Conservation (phyloP, 345 rosid species). For the Pistacia atlantica region DNA sequence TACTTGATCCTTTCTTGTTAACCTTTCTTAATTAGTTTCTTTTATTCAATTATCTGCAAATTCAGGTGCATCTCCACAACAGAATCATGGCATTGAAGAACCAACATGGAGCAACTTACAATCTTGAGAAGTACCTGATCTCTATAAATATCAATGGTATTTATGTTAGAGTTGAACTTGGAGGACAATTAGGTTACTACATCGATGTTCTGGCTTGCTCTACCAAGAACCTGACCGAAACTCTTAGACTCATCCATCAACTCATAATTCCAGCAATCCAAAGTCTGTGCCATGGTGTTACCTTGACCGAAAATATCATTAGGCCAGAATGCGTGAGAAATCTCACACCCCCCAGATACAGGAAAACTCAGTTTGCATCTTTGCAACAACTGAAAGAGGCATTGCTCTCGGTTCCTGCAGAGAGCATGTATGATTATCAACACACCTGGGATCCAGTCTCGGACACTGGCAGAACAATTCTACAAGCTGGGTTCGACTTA, state of each 20-base stretch:
- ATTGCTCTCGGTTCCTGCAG: conserved; percentile 86
- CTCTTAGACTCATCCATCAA: conserved; percentile 73
- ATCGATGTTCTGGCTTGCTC: conserved; percentile 91
- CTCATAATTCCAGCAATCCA: conserved; percentile 83
- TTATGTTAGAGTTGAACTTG: conserved; percentile 81
- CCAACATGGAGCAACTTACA: conserved; percentile 88
- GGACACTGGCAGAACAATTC: conserved; percentile 64
- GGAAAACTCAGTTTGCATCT: conserved; percentile 67
- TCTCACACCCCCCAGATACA: conserved; percentile 73
- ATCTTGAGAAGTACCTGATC: conserved; percentile 80
- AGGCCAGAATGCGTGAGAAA: conserved; percentile 82
- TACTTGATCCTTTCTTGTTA: conserved; percentile 6
- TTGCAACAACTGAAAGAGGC: conserved; percentile 80
- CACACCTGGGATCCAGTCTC: conserved; percentile 81
- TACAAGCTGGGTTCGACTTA: conserved; percentile 74
- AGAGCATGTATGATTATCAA: conserved; percentile 90
- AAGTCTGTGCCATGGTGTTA: conserved; percentile 77
- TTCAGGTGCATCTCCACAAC: conserved; percentile 87
- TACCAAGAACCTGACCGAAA: conserved; percentile 84
- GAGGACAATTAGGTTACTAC: conserved; percentile 86
- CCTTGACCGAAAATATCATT: conserved; percentile 71
- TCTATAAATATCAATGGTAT: conserved; percentile 76
- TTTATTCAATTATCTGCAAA: conserved; percentile 13
- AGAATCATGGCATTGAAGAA: conserved; percentile 70
- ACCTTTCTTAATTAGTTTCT: neutral